Conservation (phyloP, 2,329 filamentous ascomycete genomes). For the Penicillium sp. region DNA sequence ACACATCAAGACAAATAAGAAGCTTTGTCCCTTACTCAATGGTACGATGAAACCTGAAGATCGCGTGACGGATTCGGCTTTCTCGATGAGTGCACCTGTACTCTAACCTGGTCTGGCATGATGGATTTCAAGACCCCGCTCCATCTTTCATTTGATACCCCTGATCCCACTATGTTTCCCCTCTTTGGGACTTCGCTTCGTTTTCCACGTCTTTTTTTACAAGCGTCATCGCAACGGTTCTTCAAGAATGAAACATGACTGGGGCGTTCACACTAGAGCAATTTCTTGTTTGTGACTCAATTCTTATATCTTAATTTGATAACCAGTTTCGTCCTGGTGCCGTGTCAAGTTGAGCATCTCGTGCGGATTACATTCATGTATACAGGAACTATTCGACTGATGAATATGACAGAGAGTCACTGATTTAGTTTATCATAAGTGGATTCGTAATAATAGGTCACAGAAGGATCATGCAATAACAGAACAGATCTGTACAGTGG, state of each 20-base stretch:
- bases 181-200: neutral
- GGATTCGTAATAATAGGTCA: neutral
- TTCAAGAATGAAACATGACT: neutral
- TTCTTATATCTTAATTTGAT: neutral
- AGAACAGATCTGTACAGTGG: neutral
- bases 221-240: neutral
- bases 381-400: neutral
- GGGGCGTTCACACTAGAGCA: neutral
- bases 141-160: neutral
- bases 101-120: slow-evolving; percentile 12
- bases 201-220: neutral
- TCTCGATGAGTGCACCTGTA: slow-evolving; percentile 46
- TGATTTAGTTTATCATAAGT: neutral
- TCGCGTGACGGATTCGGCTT: slow-evolving; percentile 46
- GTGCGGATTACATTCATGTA: slow-evolving; percentile 5
- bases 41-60: slow-evolving; percentile 67
- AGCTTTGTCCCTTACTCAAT: slow-evolving; percentile 86
- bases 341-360: neutral
- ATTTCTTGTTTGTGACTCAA: neutral
- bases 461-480: neutral
- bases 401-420: neutral
- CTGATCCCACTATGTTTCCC: slow-evolving; percentile 1
- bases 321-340: slow-evolving; percentile 1
- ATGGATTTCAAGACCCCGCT: neutral
- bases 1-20: slow-evolving; percentile 99